phyloP scores from a whole-genome alignment of 164 flowering plant genomes.

The Dillenia suffruticosa region DNA sequence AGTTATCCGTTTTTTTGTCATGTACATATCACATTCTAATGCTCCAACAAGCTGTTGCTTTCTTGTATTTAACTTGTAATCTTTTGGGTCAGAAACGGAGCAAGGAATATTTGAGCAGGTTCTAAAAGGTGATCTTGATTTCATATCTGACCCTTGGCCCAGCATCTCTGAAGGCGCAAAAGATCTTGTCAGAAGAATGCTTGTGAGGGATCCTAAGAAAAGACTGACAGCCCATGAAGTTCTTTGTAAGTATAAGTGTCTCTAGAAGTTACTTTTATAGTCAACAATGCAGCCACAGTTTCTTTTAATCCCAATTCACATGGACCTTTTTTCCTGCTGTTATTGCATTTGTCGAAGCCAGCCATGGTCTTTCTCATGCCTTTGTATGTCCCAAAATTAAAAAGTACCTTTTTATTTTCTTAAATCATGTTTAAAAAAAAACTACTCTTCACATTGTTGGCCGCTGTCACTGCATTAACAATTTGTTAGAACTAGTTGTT shows the following conservation, averaged over 20 bases:
- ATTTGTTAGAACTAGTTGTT: too few relatives aligned
- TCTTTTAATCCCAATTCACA: too few relatives aligned
- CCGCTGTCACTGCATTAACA: too few relatives aligned
- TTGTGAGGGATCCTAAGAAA: conserved; percentile 66
- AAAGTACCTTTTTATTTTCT: too few relatives aligned
- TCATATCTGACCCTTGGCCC: conserved; percentile 84
- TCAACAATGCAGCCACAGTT: too few relatives aligned
- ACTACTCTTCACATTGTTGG: too few relatives aligned
- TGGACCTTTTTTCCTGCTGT: too few relatives aligned
- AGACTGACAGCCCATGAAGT: conserved; percentile 75
- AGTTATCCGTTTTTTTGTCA: neutral
- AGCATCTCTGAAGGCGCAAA: conserved; percentile 68
- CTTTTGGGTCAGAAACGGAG: conserved; percentile 52
- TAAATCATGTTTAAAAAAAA: too few relatives aligned
- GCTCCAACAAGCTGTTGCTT: conserved; percentile 3
- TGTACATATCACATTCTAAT: neutral
- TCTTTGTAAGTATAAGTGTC: conserved; percentile 46
- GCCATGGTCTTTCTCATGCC: too few relatives aligned
- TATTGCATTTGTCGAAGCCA: too few relatives aligned
- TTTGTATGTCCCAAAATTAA: too few relatives aligned
- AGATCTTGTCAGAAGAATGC: conserved; percentile 70
- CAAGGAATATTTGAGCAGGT: conserved; percentile 86
- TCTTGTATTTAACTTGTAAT: neutral
- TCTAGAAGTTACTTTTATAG: too few relatives aligned
- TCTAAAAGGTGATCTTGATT: conserved; percentile 71